A percentile compares a stretch with the other conserved stretches of the same genome.
Evolutionary conservation across 345 rosid genomes (phyloP).

Genomic region (Carallia brachiata): DNA sequence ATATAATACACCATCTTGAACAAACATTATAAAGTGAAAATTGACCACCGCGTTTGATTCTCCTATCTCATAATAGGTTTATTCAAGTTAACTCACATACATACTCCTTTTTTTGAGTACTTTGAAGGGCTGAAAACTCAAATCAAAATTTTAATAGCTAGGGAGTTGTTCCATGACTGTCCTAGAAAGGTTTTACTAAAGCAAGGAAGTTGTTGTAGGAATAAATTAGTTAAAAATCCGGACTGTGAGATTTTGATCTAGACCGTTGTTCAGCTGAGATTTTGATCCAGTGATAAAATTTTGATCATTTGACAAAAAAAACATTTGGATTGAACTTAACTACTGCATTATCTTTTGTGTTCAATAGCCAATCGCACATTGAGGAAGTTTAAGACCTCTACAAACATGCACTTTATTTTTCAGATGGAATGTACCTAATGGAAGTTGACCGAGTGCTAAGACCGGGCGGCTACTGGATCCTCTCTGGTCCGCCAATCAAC

Average conservation of each 20-base stretch:
- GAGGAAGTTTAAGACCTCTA: constrained; percentile 20
- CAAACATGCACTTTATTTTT: constrained; percentile 20
- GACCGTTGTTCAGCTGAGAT: neutral
- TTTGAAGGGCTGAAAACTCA: too few species aligned
- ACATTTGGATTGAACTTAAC: neutral
- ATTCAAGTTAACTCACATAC: too few species aligned
- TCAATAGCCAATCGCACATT: neutral
- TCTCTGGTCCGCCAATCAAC: constrained; percentile 96
- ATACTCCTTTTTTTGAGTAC: too few species aligned
- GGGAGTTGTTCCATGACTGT: too few species aligned
- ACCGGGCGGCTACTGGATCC: constrained; percentile 97
- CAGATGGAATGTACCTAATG: constrained; percentile 84
- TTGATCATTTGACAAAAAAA: neutral
- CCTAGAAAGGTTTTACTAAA: too few species aligned
- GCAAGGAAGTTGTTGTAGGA: neutral
- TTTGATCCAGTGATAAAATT: neutral
- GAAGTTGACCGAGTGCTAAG: constrained; percentile 97
- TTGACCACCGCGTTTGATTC: too few species aligned
- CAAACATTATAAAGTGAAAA: too few species aligned
- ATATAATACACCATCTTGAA: too few species aligned
- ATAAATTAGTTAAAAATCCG: neutral
- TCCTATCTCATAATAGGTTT: too few species aligned
- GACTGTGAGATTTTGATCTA: neutral
- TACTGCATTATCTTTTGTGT: neutral
- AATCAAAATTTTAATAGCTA: too few species aligned